Evolutionary conservation across 345 rosid species (phyloP).

Genomic region (Moricandia moricandioides): DNA sequence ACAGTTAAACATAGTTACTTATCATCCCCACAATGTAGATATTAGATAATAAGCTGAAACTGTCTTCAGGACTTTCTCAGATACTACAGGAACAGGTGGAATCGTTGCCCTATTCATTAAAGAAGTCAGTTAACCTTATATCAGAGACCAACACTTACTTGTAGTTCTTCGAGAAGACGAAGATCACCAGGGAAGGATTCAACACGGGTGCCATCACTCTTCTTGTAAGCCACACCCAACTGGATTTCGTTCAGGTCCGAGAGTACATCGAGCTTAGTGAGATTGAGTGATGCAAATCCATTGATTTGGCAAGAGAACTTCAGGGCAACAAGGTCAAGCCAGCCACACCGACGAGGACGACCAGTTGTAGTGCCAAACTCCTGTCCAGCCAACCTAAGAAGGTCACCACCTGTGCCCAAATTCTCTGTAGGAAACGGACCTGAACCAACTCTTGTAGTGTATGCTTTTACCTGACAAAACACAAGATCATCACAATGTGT

Average conservation of each 20-base stretch:
- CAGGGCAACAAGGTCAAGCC: slow-evolving; percentile 96
- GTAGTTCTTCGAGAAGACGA: slow-evolving; percentile 66
- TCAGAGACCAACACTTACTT: slow-evolving; percentile 43
- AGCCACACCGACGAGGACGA: slow-evolving; percentile 98
- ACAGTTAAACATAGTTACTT: no score
- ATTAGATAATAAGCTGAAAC: no score
- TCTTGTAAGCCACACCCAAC: slow-evolving; percentile 76
- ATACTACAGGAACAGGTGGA: no score
- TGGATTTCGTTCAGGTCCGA: slow-evolving; percentile 82
- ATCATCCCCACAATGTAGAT: no score
- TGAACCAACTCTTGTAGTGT: slow-evolving; percentile 97
- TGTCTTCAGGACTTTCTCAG: no score
- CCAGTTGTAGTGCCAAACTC: slow-evolving; percentile 98
- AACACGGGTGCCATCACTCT: slow-evolving; percentile 65
- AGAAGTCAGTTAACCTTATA: no score
- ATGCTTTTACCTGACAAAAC: slow-evolving; percentile 80
- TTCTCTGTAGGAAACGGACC: slow-evolving; percentile 98
- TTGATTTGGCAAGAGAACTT: slow-evolving; percentile 82
- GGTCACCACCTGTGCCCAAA: slow-evolving; percentile 82
- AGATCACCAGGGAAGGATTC: slow-evolving; percentile 90
- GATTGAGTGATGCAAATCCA: slow-evolving; percentile 92
- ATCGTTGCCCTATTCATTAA: no score
- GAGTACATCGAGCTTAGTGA: slow-evolving; percentile 91
- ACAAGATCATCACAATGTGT: not conserved
- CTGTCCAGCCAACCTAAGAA: slow-evolving; percentile 83